Conservation (phyloP, 768 basidiomycete species). For the Suillus tomentosus region DNA sequence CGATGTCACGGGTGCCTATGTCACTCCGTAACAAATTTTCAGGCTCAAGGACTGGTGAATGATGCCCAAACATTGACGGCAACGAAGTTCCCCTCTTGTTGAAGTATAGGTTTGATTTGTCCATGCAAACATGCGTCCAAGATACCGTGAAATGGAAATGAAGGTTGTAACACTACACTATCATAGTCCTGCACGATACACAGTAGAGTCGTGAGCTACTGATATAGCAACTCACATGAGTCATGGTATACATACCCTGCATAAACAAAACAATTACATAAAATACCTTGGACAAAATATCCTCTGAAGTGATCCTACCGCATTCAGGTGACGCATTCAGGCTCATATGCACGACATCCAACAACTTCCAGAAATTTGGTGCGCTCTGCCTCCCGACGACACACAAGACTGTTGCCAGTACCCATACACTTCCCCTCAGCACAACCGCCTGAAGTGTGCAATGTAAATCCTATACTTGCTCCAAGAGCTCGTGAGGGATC, state of each 20-base stretch:
- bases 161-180: too few species aligned
- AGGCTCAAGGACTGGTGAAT: neutral
- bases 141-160: too few species aligned
- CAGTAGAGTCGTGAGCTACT: too few species aligned
- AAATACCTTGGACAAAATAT: neutral
- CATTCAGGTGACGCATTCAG: conserved; percentile 23
- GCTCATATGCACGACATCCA: conserved; percentile 52
- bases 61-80: neutral
- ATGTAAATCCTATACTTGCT: conserved; percentile 16
- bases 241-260: neutral
- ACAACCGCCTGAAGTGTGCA: conserved; percentile 22
- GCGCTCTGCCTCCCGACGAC: conserved; percentile 45
- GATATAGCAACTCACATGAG: neutral
- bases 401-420: conserved; percentile 37
- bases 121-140: too few species aligned
- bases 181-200: too few species aligned
- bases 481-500: conserved; percentile 24
- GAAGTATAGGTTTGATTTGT: too few species aligned
- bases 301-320: neutral
- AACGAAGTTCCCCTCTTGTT: neutral
- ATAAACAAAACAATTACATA: neutral
- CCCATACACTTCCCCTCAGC: conserved; percentile 44
- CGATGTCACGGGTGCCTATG: neutral
- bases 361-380: conserved; percentile 45
- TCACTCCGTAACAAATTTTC: neutral